Base-by-base conservation (phyloP, 164 flowering plant genomes). In the Sedum album region DNA sequence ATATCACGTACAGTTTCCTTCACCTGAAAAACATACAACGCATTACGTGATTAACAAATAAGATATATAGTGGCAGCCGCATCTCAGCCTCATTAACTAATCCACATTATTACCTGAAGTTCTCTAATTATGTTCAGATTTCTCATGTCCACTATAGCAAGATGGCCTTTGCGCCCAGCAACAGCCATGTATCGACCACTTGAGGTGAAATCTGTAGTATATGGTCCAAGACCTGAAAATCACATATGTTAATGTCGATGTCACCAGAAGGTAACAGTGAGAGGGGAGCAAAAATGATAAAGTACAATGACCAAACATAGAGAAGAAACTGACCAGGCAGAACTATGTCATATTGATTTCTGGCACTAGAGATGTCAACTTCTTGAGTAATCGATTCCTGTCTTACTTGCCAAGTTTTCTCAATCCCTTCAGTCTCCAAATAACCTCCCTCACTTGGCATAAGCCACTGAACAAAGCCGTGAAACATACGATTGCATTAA, bases 1-100 rank as follows among this genome's bases (percentile, higher is more conserved):
- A 89, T 84, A 88, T 93, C 98, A 65, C 94, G 90, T 21, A 91
- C 90, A 26, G 92, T 91, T 79, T 93, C 98, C 76, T 85, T 84
- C 20, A 93, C 98, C 98, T 93, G 84, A 62, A 82, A 75, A n/a
- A 71, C 44, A 38, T 11, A 60, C 21, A 31, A 57, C 31, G 20
- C 62, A 17, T 51, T n/a, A n/a, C 60, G 30, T 6, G 60, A 8
- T 25, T 21, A 6, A 53, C 13, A 21, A 23, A 53, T 21, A 53
- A 25, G 60, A 55, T 23, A 3, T 1, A 23, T 55, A 13, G 9
- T 17, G 25, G 60, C 31, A 55, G 60, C 31, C 4, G 25, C 15
- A 14, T 26, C 11, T 49, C 23, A 10, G 57, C 25, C 25, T 8
- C 9, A 25, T 25, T 25, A 8, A 55, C 1, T 55, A 7, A 14